Base-by-base conservation (phyloP, 257 asterid genomes). In the Nicotiana otophora region DNA sequence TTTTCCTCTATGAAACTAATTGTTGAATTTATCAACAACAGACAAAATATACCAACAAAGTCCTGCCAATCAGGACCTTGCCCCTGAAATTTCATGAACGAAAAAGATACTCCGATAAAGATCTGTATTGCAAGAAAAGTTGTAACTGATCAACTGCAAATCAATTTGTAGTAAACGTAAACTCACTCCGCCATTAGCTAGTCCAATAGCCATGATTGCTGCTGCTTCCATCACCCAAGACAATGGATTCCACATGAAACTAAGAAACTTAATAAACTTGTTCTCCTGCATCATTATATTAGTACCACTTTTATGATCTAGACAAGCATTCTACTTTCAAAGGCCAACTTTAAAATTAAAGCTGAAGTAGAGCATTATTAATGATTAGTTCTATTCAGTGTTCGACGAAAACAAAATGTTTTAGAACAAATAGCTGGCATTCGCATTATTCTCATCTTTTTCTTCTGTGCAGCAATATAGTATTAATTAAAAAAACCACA, bases 171-270 rank as follows among this genome's bases (percentile, higher is more conserved):
- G 12, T 42, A 42, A 42, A 42, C 12, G n/a, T 72, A 19, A 84
- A 84, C 84, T 84, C 80, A 84, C 87, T 76, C 84, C 87, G 7
- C 84, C 87, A 77, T 81, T 81, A 14, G 84, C 84, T 54, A 84
- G 84, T 23, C 20, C 75, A 39, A 84, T 76, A 51, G 84, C 83
- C 78, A 82, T 85, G 60, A 69, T 39, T 28, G 85, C 85, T 9
- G 87, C 87, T 23, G 85, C 85, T 76, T 84, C 87, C 87, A 84
- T 81, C 23, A 84, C 84, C 87, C 84, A 81, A 36, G 87, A 84
- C 84, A 84, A 75, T 11, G 87, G 87, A 84, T 84, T 84, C 85
- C 87, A 85, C 81, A 85, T 78, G 83, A 85, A 85, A 82, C 87
- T 53, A 58, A 85, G 85, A 82, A 85, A 85, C 26, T 85, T 85